These are phyloP conservation scores for Gracilaria gracilis DNA, from an alignment of 23 red algal genomes.

Conservation along the genomic window DNA sequence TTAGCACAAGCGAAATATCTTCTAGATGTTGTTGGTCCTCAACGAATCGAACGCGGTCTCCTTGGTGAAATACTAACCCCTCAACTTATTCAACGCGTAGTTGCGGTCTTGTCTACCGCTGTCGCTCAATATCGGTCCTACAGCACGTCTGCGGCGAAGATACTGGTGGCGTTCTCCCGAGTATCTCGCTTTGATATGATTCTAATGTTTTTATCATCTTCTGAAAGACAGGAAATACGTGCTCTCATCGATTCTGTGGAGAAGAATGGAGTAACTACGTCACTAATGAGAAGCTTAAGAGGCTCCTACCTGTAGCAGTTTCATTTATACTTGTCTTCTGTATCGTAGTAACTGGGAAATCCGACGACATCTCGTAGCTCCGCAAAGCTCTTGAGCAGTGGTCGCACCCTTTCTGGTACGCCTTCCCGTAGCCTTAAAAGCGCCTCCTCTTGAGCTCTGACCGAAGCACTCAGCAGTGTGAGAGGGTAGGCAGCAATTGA, in stretches of 20 bases:
- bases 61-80: constrained; percentile 55
- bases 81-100: constrained; percentile 37
- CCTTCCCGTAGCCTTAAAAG: constrained; percentile 76
- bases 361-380: constrained; percentile 84
- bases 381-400: constrained; percentile 79
- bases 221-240: constrained; percentile 11
- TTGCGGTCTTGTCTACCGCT: constrained; percentile 15
- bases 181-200: constrained; percentile 49
- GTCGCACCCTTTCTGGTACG: constrained; percentile 59
- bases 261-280: constrained; percentile 4
- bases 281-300: constrained; percentile 2
- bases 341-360: constrained; percentile 77
- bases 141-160: not conserved
- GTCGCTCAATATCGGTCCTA: not conserved
- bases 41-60: constrained; percentile 37
- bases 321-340: constrained; percentile 10
- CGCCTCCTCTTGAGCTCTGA: constrained; percentile 87
- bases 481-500: constrained; percentile 94
- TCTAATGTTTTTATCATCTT: constrained; percentile 49
- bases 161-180: constrained; percentile 21
- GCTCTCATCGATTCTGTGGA: constrained; percentile 20
- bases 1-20: constrained; percentile 44
- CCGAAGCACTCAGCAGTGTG: constrained; percentile 81
- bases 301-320: constrained; percentile 10
- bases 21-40: constrained; percentile 32